phyloP scores from a whole-genome alignment of 2,329 filamentous ascomycete genomes.

The Cercospora sojina region DNA sequence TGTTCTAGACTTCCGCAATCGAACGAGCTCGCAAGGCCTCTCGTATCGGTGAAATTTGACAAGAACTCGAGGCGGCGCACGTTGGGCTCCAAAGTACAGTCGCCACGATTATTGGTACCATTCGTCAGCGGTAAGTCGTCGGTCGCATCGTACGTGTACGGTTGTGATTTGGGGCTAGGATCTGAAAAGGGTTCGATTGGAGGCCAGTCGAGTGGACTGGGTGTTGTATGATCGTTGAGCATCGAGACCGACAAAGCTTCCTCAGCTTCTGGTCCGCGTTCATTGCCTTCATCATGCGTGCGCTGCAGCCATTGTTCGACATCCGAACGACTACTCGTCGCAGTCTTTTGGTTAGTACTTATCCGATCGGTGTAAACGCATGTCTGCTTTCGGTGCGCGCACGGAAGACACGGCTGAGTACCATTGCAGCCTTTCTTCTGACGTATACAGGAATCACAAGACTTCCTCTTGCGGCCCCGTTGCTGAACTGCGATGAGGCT shows the following conservation, averaged over 20 bases:
- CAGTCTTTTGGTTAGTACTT: background rate
- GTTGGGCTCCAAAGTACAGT: background rate
- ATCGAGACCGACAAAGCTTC: background rate
- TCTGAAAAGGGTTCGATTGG: background rate
- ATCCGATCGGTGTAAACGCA: constrained; percentile 1
- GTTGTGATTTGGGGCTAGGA: background rate
- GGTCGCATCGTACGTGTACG: background rate
- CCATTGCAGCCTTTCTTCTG: constrained; percentile 13
- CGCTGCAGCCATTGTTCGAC: constrained; percentile 1
- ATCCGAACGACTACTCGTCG: background rate
- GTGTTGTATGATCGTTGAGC: background rate
- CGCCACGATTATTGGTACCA: background rate
- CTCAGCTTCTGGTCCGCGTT: background rate
- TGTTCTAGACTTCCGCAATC: background rate
- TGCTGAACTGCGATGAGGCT: background rate
- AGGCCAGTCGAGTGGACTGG: background rate
- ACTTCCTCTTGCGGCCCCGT: constrained; percentile 2
- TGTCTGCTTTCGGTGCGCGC: constrained; percentile 3
- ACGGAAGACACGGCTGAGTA: constrained; percentile 8
- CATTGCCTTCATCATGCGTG: background rate
- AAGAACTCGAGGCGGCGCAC: constrained; percentile 7
- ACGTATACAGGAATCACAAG: constrained; percentile 7
- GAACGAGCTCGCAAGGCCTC: constrained; percentile 1
- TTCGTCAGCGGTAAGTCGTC: background rate
- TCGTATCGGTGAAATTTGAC: constrained; percentile 2